Percentiles rank a stretch among this genome's conserved stretches.
Evolutionary conservation across 192 early-diverging fungal species (phyloP).

Genomic region (Blastocladiella britannica): DNA sequence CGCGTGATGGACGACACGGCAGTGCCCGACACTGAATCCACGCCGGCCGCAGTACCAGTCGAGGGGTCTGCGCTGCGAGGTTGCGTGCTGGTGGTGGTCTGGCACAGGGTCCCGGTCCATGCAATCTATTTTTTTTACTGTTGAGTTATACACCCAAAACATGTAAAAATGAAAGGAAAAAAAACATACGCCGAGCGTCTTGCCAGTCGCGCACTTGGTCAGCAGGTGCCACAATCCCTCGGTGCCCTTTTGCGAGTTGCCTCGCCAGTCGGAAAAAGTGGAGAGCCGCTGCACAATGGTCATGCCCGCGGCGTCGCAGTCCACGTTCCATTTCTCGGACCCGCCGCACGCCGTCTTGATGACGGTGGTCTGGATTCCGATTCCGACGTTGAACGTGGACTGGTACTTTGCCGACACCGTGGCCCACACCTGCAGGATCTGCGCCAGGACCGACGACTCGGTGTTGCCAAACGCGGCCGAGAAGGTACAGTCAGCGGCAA

Average conservation of each 20-base stretch:
- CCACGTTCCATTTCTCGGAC: background rate
- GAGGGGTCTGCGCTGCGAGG: no score
- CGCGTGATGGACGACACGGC: constrained; percentile 64
- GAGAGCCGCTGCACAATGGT: constrained; percentile 46
- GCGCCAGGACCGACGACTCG: background rate
- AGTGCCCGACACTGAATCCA: constrained; percentile 51
- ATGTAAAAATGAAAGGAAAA: no score
- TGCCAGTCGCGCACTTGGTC: constrained; percentile 57
- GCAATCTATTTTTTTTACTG: no score
- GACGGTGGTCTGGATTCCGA: constrained; percentile 12
- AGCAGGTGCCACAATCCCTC: constrained; percentile 82
- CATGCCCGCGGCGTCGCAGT: background rate
- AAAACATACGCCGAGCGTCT: constrained; percentile 71
- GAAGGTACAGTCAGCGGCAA: background rate
- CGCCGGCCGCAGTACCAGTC: constrained; percentile 16
- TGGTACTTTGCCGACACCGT: constrained; percentile 19
- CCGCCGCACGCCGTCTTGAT: background rate
- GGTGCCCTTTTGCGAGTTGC: constrained; percentile 54
- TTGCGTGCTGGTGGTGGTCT: constrained; percentile 24
- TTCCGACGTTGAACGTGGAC: constrained; percentile 21
- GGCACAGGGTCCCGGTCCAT: constrained; percentile 61
- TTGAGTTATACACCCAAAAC: no score
- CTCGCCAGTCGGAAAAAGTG: constrained; percentile 78
- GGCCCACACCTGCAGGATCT: constrained; percentile 19
- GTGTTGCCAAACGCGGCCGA: background rate